Evolutionary conservation across 768 basidiomycete genomes (phyloP), one percentile per base, ranked within the genome.

Genomic region (Panellus pusillus): DNA sequence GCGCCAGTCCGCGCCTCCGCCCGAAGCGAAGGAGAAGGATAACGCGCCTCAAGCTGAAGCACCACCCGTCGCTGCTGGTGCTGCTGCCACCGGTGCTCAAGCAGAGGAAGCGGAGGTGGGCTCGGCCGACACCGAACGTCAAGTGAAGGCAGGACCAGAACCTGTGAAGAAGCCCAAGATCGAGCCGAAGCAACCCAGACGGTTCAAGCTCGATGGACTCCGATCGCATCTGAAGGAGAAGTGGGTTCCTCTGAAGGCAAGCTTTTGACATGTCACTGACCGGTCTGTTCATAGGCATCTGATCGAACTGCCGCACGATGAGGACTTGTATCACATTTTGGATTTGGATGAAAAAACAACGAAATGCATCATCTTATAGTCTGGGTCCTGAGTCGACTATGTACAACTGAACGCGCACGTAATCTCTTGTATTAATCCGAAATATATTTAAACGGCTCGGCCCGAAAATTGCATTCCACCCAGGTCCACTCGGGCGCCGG

Each of bases 151-250:
- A 15, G 49, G 54, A 55, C 19, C 28, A 56, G 32, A 24, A 28
- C 24, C 36, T 20, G 48, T 39, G 15, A 47, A 51, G 29, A 49
- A 36, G 27, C 47, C 44, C 47, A 47, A 55, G 32, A 52, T 31
- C 41, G 47, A 49, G 51, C 62, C 58, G 35, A 57, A 59, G 42
- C 48, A 58, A 20, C 60, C 59, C 18, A 70, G 69, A 44, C 54
- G 67, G 50, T 78, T 81, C 65, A 65, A 58, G 3, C 84, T 85
- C 60, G 68, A 86, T 55, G 86, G 80, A 3, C 59, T 89, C 47
- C 70, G 79, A 37, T 86, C 84, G 19, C 87, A 89, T 57, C 61
- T 80, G 53, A 84, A 84, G 61, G 75, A 69, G 57, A 86, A 80
- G 87, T 87, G 57, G 58, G 81, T 65, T 9, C 19, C 28, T 20